Conservation (phyloP, 495 filamentous ascomycete species). For the Lepraria neglecta region DNA sequence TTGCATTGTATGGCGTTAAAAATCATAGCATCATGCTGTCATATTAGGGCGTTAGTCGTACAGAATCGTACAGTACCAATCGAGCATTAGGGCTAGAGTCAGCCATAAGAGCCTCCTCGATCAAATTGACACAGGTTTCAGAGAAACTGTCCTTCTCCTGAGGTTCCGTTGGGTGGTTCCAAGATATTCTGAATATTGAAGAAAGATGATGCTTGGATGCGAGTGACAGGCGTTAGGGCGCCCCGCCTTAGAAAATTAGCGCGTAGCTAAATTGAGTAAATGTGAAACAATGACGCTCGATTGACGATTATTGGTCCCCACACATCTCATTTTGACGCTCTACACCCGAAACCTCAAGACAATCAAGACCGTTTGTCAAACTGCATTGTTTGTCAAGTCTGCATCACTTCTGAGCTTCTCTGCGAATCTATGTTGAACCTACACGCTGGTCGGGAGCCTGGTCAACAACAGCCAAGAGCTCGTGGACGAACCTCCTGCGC, state of each 20-base stretch:
- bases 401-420: neutral
- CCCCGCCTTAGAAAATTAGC: neutral
- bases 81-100: no score
- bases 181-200: no score
- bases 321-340: slow-evolving; percentile 7
- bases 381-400: neutral
- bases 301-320: slow-evolving; percentile 7
- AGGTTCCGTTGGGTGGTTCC: no score
- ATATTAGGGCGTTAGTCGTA: no score
- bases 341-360: neutral
- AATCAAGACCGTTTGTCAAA: neutral
- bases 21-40: neutral
- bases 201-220: no score
- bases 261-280: slow-evolving; percentile 10
- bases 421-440: slow-evolving; percentile 14
- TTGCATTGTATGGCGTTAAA: neutral
- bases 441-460: slow-evolving; percentile 1
- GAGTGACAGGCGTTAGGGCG: no score
- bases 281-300: slow-evolving; percentile 12
- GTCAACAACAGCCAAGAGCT: slow-evolving; percentile 15
- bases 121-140: no score
- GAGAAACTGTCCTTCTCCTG: no score
- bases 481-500: slow-evolving; percentile 16
- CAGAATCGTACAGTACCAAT: no score
- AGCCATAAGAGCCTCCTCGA: no score